A percentile compares a stretch with the other conserved stretches of the same genome.
phyloP scores from a whole-genome alignment of 2,329 filamentous ascomycete genomes.

The Aureobasidium subglaciale region DNA sequence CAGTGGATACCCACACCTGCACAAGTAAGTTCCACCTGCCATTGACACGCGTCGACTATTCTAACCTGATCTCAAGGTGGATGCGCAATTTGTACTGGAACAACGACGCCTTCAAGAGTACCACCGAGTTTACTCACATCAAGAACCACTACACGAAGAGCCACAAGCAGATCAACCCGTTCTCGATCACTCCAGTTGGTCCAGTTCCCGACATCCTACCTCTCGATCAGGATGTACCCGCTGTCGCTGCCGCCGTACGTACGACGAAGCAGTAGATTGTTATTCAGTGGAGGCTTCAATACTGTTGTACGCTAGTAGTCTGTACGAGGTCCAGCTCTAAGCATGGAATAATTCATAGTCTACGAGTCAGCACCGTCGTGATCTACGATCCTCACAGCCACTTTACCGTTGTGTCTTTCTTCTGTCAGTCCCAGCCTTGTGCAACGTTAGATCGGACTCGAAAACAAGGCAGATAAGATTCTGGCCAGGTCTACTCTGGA shows the following conservation, averaged over 20 bases:
- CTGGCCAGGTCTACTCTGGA: neutral
- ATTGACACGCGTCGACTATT: neutral
- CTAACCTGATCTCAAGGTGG: slow-evolving; percentile 45
- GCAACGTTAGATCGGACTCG: neutral
- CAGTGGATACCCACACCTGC: slow-evolving; percentile 71
- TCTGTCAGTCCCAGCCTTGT: neutral
- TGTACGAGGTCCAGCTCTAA: neutral
- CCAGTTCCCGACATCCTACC: slow-evolving; percentile 76
- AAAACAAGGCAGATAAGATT: neutral
- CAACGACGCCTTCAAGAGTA: slow-evolving; percentile 66
- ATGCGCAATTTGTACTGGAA: slow-evolving; percentile 81
- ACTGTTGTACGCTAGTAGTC: slow-evolving; percentile 7
- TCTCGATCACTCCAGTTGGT: slow-evolving; percentile 73
- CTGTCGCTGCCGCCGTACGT: slow-evolving; percentile 22
- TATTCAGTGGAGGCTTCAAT: neutral
- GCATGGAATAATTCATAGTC: neutral
- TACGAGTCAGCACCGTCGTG: neutral
- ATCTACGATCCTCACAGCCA: neutral
- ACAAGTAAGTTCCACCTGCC: slow-evolving; percentile 38
- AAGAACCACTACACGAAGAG: slow-evolving; percentile 70
- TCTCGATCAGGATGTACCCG: slow-evolving; percentile 68
- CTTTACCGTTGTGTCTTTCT: neutral
- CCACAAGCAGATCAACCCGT: slow-evolving; percentile 57
- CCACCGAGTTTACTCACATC: slow-evolving; percentile 92
- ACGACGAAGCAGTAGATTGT: neutral